Percentiles rank a stretch among this genome's conserved stretches.
Conservation (phyloP, 2,329 filamentous ascomycete species). For the Microascus cirrosus region DNA sequence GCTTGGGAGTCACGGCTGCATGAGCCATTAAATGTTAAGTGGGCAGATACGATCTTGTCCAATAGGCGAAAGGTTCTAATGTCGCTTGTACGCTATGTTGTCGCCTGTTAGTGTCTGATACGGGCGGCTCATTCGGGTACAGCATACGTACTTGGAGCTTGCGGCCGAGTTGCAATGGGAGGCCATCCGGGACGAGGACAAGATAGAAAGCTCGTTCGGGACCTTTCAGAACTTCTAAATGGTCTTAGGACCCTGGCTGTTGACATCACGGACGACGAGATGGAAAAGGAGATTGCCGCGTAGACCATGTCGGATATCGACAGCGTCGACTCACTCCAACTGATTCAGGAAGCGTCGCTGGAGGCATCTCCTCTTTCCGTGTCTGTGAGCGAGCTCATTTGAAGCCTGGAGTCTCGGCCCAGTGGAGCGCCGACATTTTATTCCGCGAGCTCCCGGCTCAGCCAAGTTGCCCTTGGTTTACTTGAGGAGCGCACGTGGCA, state of each 20-base stretch:
- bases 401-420: background rate
- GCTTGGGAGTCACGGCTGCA: no score
- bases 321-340: background rate
- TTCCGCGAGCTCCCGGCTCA: background rate
- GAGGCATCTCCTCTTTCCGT: conserved; percentile 1
- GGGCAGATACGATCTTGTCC: no score
- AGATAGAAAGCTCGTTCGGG: background rate
- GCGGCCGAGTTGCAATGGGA: no score
- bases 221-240: background rate
- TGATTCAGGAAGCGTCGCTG: background rate
- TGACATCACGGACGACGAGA: background rate
- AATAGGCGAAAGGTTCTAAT: no score
- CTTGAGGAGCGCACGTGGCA: no score
- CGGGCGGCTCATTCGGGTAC: no score
- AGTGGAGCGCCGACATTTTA: background rate
- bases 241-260: background rate
- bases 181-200: conserved; percentile 4
- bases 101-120: no score
- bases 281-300: background rate
- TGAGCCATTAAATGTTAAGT: no score
- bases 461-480: no score
- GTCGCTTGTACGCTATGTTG: no score
- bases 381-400: background rate
- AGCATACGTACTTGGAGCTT: no score
- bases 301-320: conserved; percentile 1